Percentiles rank a stretch among this genome's conserved stretches.
Conservation (phyloP, 352 stramenopile species). For the Phytophthora pinifolia region DNA sequence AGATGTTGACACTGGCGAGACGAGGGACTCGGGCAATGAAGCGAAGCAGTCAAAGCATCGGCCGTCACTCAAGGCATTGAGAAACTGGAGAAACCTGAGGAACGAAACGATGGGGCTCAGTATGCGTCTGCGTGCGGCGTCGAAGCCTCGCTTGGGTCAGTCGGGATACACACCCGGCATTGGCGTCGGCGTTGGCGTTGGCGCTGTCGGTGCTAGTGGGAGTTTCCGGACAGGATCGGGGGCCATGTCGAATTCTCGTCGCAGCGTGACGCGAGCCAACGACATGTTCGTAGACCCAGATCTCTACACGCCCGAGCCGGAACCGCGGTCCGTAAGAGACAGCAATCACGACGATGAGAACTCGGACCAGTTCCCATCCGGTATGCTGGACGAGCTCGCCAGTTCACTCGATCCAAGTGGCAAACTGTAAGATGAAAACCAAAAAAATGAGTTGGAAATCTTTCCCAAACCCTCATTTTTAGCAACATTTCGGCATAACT, state of each 20-base stretch:
- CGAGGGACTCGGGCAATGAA: constrained; percentile 34
- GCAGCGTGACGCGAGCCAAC: constrained; percentile 7
- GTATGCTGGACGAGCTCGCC: constrained; percentile 27
- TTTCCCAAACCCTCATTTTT: no score
- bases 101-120: constrained; percentile 14
- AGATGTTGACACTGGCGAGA: constrained; percentile 32
- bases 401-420: constrained; percentile 21
- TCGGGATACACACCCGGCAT: constrained; percentile 18
- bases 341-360: constrained; percentile 24
- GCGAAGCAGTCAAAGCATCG: constrained; percentile 38
- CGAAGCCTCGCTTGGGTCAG: constrained; percentile 11
- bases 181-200: constrained; percentile 12
- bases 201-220: constrained; percentile 12
- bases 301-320: constrained; percentile 14
- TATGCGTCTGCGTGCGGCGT: constrained; percentile 16
- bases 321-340: constrained; percentile 8
- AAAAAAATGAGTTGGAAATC: no score
- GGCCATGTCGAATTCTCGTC: constrained; percentile 11
- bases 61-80: constrained; percentile 30
- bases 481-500: no score
- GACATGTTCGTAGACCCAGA: constrained; percentile 14
- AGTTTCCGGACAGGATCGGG: constrained; percentile 11
- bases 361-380: constrained; percentile 22
- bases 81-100: constrained; percentile 53
- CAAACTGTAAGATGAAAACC: constrained; percentile 14